Evolutionary conservation across 148 eudicot genomes (phyloP).

Genomic region (Persicaria tinctoria): DNA sequence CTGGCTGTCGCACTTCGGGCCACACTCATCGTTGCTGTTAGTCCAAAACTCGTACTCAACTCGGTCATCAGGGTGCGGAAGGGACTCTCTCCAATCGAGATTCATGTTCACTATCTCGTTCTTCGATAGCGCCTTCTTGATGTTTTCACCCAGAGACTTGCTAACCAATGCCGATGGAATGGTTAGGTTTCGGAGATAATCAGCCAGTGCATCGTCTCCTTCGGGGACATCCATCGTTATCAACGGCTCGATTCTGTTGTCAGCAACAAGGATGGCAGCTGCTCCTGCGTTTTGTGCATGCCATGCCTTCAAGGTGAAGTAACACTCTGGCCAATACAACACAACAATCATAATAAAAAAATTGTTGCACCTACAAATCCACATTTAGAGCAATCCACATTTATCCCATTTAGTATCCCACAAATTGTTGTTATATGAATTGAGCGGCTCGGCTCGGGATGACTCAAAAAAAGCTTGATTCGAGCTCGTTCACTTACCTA

Average conservation of each 20-base stretch:
- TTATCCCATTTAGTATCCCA: too few relatives aligned
- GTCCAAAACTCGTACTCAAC: constrained; percentile 98
- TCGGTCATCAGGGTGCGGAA: constrained; percentile 95
- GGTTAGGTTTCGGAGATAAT: constrained; percentile 67
- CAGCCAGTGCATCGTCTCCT: constrained; percentile 44
- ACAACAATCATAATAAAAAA: not conserved
- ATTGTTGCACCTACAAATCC: not conserved
- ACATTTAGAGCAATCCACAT: too few relatives aligned
- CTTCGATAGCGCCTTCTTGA: constrained; percentile 52
- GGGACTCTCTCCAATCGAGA: constrained; percentile 95
- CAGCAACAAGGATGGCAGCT: constrained; percentile 80
- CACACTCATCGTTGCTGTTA: constrained; percentile 93
- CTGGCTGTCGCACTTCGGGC: constrained; percentile 82
- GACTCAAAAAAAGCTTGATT: too few relatives aligned
- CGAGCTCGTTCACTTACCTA: too few relatives aligned
- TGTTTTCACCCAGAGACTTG: constrained; percentile 61
- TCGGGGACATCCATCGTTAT: constrained; percentile 97
- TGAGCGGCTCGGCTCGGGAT: too few relatives aligned
- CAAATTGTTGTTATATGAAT: too few relatives aligned
- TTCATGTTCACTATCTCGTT: constrained; percentile 58
- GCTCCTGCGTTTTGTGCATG: constrained; percentile 88
- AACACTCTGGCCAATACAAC: constrained; percentile 50
- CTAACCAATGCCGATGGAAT: constrained; percentile 87
- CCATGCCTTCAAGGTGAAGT: constrained; percentile 92
- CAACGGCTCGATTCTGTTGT: constrained; percentile 66